Evolutionary conservation across 2,329 filamentous ascomycete species (phyloP).

Genomic region (Xylariaceae sp.): DNA sequence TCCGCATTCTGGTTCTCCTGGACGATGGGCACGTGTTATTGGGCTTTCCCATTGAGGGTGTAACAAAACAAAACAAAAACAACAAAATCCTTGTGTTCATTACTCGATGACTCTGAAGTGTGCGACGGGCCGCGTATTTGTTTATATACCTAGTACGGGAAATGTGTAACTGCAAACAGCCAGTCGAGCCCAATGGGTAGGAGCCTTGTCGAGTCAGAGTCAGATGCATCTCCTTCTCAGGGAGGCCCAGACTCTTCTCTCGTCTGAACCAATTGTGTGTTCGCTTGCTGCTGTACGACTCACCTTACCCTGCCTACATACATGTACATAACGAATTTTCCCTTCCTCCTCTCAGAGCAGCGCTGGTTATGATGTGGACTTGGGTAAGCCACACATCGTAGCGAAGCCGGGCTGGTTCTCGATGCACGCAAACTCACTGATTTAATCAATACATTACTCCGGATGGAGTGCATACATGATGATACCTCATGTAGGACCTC

Average conservation of each 20-base stretch:
- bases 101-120: too few species aligned
- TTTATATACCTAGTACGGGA: too few species aligned
- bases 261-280: background rate
- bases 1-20: background rate
- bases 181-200: too few species aligned
- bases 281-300: constrained; percentile 15
- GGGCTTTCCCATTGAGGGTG: constrained; percentile 1
- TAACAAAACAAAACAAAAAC: constrained; percentile 8
- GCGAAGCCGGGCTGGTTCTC: constrained; percentile 5
- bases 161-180: too few species aligned
- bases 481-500: background rate
- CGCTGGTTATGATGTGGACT: background rate
- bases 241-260: background rate
- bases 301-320: constrained; percentile 10
- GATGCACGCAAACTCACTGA: constrained; percentile 8
- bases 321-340: background rate
- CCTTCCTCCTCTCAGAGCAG: background rate
- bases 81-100: too few species aligned
- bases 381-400: constrained; percentile 6
- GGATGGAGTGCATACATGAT: background rate
- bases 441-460: constrained; percentile 3
- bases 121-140: too few species aligned
- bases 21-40: constrained; percentile 7
- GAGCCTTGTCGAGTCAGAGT: too few species aligned
- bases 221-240: background rate